phyloP scores from a whole-genome alignment of 768 basidiomycete species.

The Dendrothele bispora region DNA sequence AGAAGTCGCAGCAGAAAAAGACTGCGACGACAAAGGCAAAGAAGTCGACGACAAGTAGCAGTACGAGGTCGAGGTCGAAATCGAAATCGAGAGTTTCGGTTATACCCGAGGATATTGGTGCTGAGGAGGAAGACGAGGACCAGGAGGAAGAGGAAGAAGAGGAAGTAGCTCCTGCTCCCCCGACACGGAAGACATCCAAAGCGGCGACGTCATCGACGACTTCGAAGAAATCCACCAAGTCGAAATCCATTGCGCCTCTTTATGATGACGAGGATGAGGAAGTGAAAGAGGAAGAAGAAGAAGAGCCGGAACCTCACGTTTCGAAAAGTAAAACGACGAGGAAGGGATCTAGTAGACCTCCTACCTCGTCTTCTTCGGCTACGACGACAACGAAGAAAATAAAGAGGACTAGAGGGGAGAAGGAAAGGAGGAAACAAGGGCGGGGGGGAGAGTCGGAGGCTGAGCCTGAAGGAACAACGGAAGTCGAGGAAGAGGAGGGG shows the following conservation, averaged over 20 bases:
- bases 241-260: conserved; percentile 14
- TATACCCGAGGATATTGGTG: conserved; percentile 4
- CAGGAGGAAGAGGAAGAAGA: not conserved
- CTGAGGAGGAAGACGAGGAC: conserved; percentile 2
- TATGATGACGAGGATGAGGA: conserved; percentile 7
- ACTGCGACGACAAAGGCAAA: conserved; percentile 4
- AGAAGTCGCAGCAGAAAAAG: conserved; percentile 2
- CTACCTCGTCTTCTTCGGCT: too few relatives aligned
- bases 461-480: not conserved
- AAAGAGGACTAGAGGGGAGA: too few relatives aligned
- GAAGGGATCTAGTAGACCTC: too few relatives aligned
- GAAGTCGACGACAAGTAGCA: not conserved
- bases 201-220: conserved; percentile 9
- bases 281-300: conserved; percentile 17
- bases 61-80: conserved; percentile 3
- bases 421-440: too few relatives aligned
- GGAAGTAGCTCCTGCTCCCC: not conserved
- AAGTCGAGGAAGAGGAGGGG: not conserved
- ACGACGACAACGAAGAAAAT: too few relatives aligned
- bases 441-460: too few relatives aligned
- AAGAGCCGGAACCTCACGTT: not conserved
- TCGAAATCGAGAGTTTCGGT: conserved; percentile 6
- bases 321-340: too few relatives aligned
- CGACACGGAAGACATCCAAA: conserved; percentile 10
- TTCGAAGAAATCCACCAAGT: conserved; percentile 11